A percentile compares a stretch with the other conserved stretches of the same genome.
Evolutionary conservation across 176 grass and related monocot genomes (phyloP).

Genomic region (Ampelocalamus luodianensis): DNA sequence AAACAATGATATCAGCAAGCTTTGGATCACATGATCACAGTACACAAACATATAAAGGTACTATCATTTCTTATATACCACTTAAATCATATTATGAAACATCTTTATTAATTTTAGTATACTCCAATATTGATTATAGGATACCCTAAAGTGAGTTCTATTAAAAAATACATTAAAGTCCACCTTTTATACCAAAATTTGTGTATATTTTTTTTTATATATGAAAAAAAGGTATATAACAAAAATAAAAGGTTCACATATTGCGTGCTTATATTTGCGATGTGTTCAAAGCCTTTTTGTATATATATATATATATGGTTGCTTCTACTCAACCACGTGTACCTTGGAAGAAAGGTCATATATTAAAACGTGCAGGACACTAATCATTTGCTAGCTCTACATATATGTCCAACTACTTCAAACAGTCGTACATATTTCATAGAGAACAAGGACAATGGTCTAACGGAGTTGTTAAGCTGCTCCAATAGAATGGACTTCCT

Average conservation of each 20-base stretch:
- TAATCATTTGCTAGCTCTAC: neutral
- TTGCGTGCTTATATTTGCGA: neutral
- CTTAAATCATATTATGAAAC: too few species aligned
- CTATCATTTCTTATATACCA: too few species aligned
- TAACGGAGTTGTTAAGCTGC: constrained; percentile 1
- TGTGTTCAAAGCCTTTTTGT: neutral
- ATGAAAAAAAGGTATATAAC: too few species aligned
- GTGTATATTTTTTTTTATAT: too few species aligned
- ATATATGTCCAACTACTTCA: neutral
- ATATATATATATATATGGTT: constrained; percentile 9
- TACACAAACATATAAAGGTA: too few species aligned
- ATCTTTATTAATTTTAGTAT: too few species aligned
- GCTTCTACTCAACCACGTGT: neutral
- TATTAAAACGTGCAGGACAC: neutral
- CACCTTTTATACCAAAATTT: too few species aligned
- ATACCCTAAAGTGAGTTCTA: too few species aligned
- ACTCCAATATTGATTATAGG: too few species aligned
- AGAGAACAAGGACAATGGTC: neutral
- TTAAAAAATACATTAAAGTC: too few species aligned
- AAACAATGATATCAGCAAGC: neutral
- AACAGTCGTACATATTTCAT: neutral
- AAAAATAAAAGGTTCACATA: too few species aligned
- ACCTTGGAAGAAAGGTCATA: neutral
- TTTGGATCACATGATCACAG: constrained; percentile 2
- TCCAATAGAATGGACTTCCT: neutral